Evolutionary conservation across 1,139 yeast genomes (phyloP).

Genomic region (Diutina rugosa): DNA sequence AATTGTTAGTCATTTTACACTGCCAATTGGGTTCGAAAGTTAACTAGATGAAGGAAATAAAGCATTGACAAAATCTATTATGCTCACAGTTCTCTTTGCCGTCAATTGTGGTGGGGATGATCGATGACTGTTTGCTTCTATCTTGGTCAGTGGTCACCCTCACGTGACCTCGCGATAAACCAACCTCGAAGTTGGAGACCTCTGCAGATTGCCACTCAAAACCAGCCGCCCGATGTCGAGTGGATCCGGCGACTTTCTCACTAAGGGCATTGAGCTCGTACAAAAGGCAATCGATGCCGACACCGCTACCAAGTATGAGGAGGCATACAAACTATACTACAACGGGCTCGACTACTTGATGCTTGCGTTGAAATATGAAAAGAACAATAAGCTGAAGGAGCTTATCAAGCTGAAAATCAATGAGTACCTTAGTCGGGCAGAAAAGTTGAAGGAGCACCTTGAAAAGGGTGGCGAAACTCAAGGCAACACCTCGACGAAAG

Average conservation of each 20-base stretch:
- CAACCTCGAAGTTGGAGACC: not conserved
- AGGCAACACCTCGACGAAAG: constrained; percentile 21
- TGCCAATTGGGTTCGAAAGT: too few relatives aligned
- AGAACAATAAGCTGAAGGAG: constrained; percentile 80
- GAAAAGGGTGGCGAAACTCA: constrained; percentile 42
- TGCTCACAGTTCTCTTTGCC: too few relatives aligned
- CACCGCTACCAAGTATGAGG: constrained; percentile 80
- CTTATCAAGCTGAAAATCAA: constrained; percentile 80
- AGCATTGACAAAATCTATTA: too few relatives aligned
- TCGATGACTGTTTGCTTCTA: too few relatives aligned
- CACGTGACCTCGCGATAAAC: not conserved
- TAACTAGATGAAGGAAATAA: too few relatives aligned
- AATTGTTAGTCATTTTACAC: too few relatives aligned
- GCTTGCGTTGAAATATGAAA: constrained; percentile 94
- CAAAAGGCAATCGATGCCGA: constrained; percentile 95
- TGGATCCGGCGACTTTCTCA: constrained; percentile 48
- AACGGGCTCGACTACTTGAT: constrained; percentile 90
- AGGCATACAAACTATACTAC: constrained; percentile 86
- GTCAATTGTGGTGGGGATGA: too few relatives aligned
- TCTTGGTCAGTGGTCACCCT: too few relatives aligned
- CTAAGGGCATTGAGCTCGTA: constrained; percentile 87
- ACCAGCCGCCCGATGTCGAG: not conserved
- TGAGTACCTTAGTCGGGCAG: constrained; percentile 88
- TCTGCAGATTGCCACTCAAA: not conserved
- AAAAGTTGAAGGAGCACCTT: constrained; percentile 81